Conservation (phyloP, 805 yeast genomes). For the Starmera quercuum region DNA sequence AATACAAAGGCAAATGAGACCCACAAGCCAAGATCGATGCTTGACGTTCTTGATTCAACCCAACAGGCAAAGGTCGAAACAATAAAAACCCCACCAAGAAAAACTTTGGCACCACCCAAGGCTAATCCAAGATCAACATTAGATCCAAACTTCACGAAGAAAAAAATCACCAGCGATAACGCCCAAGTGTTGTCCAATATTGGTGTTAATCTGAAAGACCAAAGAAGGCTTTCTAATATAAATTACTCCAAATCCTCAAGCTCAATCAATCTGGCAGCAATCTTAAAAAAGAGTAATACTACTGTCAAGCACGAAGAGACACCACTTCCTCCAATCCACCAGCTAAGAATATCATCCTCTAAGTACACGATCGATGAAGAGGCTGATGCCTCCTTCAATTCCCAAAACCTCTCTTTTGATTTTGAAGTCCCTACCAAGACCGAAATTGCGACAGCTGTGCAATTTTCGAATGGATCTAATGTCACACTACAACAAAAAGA, state of each 20-base stretch:
- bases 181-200: slow-evolving; percentile 11
- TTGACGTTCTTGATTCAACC: background rate
- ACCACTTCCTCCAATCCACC: slow-evolving; percentile 4
- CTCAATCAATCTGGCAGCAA: slow-evolving; percentile 17
- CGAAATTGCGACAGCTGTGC: slow-evolving; percentile 18
- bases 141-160: slow-evolving; percentile 16
- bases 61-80: slow-evolving; percentile 1
- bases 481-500: slow-evolving; percentile 12
- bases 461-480: slow-evolving; percentile 19
- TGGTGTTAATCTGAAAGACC: slow-evolving; percentile 10
- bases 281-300: slow-evolving; percentile 7
- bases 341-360: slow-evolving; percentile 14
- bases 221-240: slow-evolving; percentile 14
- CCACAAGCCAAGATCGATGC: slow-evolving; percentile 3
- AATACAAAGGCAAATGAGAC: no score
- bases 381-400: slow-evolving; percentile 3
- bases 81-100: background rate
- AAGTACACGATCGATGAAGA: slow-evolving; percentile 15
- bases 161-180: slow-evolving; percentile 10
- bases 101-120: background rate
- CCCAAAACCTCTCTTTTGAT: slow-evolving; percentile 17
- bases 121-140: slow-evolving; percentile 7
- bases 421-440: slow-evolving; percentile 18
- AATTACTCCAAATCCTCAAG: slow-evolving; percentile 21
- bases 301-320: background rate